Evolutionary conservation across 1,139 yeast genomes (phyloP).

Genomic region (Zygosaccharomyces sapae): DNA sequence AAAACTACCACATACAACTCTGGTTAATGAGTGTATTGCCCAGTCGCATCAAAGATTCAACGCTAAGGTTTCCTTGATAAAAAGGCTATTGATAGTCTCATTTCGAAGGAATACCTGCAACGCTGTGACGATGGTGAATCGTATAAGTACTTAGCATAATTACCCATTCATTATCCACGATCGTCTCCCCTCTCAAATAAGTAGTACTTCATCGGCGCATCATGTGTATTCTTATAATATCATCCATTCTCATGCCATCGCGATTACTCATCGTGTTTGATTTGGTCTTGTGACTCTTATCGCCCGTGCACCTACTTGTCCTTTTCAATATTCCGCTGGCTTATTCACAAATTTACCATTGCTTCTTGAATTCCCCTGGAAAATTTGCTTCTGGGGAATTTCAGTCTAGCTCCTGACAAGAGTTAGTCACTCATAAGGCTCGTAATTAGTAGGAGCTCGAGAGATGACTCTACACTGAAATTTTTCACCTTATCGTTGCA

Average conservation of each 20-base stretch:
- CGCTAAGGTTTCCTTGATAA: constrained; percentile 82
- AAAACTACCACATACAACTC: constrained; percentile 67
- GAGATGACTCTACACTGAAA: constrained; percentile 4
- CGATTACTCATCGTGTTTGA: background rate
- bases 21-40: constrained; percentile 84
- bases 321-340: background rate
- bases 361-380: constrained; percentile 5
- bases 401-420: background rate
- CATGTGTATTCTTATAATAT: constrained; percentile 2
- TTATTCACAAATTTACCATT: background rate
- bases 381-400: constrained; percentile 1
- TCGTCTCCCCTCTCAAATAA: too few species aligned
- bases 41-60: constrained; percentile 81
- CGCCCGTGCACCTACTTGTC: constrained; percentile 8
- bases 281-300: constrained; percentile 6
- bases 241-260: background rate
- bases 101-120: constrained; percentile 80
- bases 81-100: constrained; percentile 80
- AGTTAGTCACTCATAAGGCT: constrained; percentile 3
- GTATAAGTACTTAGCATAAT: constrained; percentile 69
- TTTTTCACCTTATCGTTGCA: background rate
- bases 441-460: background rate
- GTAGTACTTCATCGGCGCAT: background rate
- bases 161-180: background rate
- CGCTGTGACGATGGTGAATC: constrained; percentile 67